phyloP scores from a whole-genome alignment of 2,329 filamentous ascomycete species.

The Paecilomyces formosus region DNA sequence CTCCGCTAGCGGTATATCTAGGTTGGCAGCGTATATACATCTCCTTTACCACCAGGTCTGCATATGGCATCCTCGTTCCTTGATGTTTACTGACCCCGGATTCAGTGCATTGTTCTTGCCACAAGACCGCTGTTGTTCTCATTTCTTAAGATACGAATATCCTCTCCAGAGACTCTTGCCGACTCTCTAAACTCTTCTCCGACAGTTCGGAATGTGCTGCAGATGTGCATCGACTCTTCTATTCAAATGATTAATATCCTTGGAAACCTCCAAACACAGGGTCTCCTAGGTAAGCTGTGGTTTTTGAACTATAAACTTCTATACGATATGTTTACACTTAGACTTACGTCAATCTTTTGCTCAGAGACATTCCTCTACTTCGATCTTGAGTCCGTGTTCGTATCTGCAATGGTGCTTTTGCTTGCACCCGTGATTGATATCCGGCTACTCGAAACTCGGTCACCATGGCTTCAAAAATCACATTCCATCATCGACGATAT shows the following conservation, averaged over 20 bases:
- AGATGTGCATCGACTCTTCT: conserved; percentile 38
- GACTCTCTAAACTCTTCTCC: conserved; percentile 26
- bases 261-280: conserved; percentile 37
- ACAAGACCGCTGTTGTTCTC: conserved; percentile 37
- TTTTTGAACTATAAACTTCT: too few relatives aligned
- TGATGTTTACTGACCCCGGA: not conserved
- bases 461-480: conserved; percentile 9
- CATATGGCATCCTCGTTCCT: not conserved
- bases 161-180: conserved; percentile 18
- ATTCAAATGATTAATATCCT: conserved; percentile 39
- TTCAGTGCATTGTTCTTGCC: conserved; percentile 35
- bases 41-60: conserved; percentile 35
- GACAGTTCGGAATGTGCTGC: conserved; percentile 31
- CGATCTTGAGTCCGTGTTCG: not conserved
- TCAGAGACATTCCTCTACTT: not conserved
- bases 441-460: not conserved
- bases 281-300: conserved; percentile 28
- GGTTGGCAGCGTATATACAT: conserved; percentile 35
- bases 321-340: not conserved
- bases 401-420: not conserved
- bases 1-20: conserved; percentile 32
- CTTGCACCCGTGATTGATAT: not conserved
- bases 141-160: conserved; percentile 31
- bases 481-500: conserved; percentile 43
- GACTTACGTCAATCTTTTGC: not conserved